Base-by-base conservation (phyloP, 352 stramenopile genomes). In the Phytophthora podocarpi region DNA sequence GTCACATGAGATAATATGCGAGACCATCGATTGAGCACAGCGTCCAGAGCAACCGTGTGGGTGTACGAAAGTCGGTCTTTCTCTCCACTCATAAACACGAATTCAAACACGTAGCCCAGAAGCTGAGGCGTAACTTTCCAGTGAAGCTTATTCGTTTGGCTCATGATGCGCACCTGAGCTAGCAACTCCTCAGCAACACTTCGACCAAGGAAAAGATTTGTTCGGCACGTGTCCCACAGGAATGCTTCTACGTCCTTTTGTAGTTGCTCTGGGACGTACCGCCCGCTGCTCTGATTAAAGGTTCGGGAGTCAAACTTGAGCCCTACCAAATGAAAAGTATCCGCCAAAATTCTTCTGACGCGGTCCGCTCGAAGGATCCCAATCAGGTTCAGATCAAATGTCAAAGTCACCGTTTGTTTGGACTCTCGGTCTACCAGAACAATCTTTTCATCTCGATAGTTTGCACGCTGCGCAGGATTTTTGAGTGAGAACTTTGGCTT, bases 71-170 rank as follows among this genome's bases (percentile, higher is more conserved):
- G 42, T 1, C 71, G 59, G 53, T 90, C 82, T 41, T 77, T 85
- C 10, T 87, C 65, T 24, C 80, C 78, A 37, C 64, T 63, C n/a
- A 35, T 32, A 21, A 90, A 80, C 0, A 83, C 68, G 31, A 86
- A 56, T 35, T 91, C 78, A 11, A 87, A 67, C 4, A 90, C 48
- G 26, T 77, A 79, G n/a, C 76, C 72, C 0, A 91, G 67, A 16
- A 91, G 65, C 32, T 90, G 75, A 5, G 82, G 82, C 1, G 82
- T 91, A 37, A 67, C 73, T 40, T 78, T 78, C 82, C 82, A 91
- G 56, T 91, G 82, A 2, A 91, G 53, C 26, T 71, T 81, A 0
- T 59, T 63, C 7, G 72, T 67, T 13, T 67, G 45, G 39, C 70
- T 40, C 76, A 88, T 83, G 4, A 67, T 67, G 30, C 73, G 63